Conservation (phyloP, 441 rosid genomes). For the Gossypium trilobum region DNA sequence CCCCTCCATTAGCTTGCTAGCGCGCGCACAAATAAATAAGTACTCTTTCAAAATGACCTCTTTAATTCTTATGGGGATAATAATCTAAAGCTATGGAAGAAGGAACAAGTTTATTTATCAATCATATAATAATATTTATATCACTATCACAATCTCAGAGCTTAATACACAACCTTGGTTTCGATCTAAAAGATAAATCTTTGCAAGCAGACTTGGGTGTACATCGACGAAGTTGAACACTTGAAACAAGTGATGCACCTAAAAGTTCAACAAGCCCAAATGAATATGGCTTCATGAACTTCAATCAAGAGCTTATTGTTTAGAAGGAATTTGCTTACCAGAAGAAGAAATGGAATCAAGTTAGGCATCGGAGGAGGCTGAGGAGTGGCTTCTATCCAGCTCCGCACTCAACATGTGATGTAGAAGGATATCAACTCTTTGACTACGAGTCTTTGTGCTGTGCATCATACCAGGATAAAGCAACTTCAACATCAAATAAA, state of each 20-base stretch:
- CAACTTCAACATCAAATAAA: neutral
- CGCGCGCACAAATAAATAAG: neutral
- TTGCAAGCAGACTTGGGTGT: neutral
- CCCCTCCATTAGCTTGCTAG: neutral
- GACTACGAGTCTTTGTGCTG: constrained; percentile 85
- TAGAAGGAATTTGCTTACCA: constrained; percentile 13
- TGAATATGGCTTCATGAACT: neutral
- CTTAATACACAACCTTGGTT: neutral
- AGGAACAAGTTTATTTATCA: neutral
- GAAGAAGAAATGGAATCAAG: constrained; percentile 3
- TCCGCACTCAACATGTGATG: constrained; percentile 81
- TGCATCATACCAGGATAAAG: constrained; percentile 18
- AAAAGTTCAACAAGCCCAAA: neutral
- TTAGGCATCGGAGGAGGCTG: constrained; percentile 20
- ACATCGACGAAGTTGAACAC: neutral
- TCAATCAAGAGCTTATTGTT: neutral
- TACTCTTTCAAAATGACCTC: neutral
- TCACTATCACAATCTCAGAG: neutral
- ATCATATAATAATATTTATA: neutral
- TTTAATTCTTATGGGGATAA: neutral
- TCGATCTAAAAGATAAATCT: neutral
- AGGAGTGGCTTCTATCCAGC: constrained; percentile 28
- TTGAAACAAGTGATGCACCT: neutral
- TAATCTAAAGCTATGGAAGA: neutral
- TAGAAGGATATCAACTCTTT: constrained; percentile 80